Evolutionary conservation across 2,329 filamentous ascomycete species (phyloP), one percentile per base, ranked within the genome.

Genomic region (Metarhizium humberi): DNA sequence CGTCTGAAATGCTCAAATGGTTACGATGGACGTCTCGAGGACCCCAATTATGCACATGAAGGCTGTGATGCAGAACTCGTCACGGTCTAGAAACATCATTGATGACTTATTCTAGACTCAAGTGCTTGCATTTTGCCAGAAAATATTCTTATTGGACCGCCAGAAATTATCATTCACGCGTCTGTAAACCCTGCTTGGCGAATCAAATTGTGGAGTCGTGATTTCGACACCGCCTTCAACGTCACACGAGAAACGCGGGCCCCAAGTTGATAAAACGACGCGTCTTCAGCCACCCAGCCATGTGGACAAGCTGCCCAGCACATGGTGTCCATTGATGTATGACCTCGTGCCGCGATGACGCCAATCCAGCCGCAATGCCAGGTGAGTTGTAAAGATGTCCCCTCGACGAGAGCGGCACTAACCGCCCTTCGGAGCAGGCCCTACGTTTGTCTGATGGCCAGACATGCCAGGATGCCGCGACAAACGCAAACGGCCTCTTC

Each of bases 401-500:
- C 25, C 25, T 25, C 25, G 25, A 25, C 25, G 25, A 46, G n/a
- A 6, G 25, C n/a, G 13, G 43, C n/a, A 36, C 29, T 50, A 29
- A 50, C 47, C 47, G 5, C 29, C 25, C 25, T 25, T 25, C 3
- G 3, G 47, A 30, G 30, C 29, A 52, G 51, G 51, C 51, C 14
- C 14, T 52, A 14, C 20, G 51, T n/a, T 40, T 52, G n/a, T 52
- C 51, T 10, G 53, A 55, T 51, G 32, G 79, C 71, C 57, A 95
- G 84, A 60, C 92, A 86, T 54, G 76, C 80, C 51, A 85, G 69
- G 5, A 88, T 80, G 57, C 62, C 29, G 62, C 62, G 20, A 64
- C 64, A 10, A 55, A 63, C 11, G 59, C 61, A 6, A 60, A 62
- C 32, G 52, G 55, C 13, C 56, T 66, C 46, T 66, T 66, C n/a